Base-by-base conservation (phyloP, 164 flowering plant genomes). In the Chimonanthus salicifolius region DNA sequence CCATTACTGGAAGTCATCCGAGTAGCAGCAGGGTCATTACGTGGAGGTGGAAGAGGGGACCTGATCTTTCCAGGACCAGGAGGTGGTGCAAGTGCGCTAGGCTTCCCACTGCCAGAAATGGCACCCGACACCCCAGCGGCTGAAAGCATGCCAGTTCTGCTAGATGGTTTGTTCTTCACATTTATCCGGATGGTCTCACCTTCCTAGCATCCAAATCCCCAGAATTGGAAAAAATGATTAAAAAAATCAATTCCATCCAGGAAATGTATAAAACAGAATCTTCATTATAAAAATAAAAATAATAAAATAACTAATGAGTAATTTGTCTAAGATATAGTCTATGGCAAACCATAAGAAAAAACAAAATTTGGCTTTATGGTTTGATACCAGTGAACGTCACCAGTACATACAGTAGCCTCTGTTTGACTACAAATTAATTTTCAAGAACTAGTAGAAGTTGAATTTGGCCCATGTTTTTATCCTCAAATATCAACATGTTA, bases 181-280 rank as follows among this genome's bases (percentile, higher is more conserved):
- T 87, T 94, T 76, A 96, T 96, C 74, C 94, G 77, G 49, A 96
- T 96, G 16, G 99, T 94, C 76, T 96, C 99, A 58, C 99, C 99
- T 80, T 96, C 99, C 99, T 96, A 78, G n/a, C 74, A 49, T 67
- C 63, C 76, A 82, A 75, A 75, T 46, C 47, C 69, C 49, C 49
- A 46, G 33, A 33, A 33, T 33, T 33, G 33, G 33, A 33, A 33
- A 33, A 33, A 33, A 33, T 33, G 33, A 33, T 33, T 33, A 33
- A 33, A 71, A 58, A 71, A 51, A 45, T 72, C 46, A 77, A 64
- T 73, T 49, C 45, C 7, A 64, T 43, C 63, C 46, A 44, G 4
- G 33, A 9, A 58, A 13, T 0, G 33, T 18, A 16, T 6, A 68
- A 47, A 68, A 20, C 6, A 2, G 9, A 15, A 66, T 47, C 9